phyloP scores from a whole-genome alignment of 208 protist genomes.

The Trypanosoma melophagium region DNA sequence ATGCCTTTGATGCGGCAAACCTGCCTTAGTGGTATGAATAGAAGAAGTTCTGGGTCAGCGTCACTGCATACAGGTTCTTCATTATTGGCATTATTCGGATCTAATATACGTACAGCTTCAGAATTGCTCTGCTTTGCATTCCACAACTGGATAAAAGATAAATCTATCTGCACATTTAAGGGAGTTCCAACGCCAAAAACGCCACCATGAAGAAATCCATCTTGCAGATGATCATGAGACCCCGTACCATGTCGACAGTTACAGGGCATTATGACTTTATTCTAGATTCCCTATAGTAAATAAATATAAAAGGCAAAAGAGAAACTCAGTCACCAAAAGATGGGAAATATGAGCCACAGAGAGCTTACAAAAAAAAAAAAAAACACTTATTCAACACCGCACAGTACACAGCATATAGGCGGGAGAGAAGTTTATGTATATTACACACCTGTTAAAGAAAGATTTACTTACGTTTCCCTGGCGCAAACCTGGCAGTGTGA shows the following conservation, averaged over 20 bases:
- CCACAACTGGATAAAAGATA: constrained; percentile 67
- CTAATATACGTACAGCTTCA: constrained; percentile 61
- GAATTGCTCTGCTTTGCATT: constrained; percentile 48
- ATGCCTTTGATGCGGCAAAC: constrained; percentile 67
- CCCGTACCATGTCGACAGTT: constrained; percentile 78
- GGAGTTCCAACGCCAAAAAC: constrained; percentile 60
- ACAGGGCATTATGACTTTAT: constrained; percentile 59
- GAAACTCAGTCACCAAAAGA: constrained; percentile 1
- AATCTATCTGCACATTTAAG: constrained; percentile 69
- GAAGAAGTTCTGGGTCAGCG: constrained; percentile 74
- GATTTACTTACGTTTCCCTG: constrained; percentile 46
- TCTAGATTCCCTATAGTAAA: neutral
- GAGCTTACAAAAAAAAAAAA: neutral
- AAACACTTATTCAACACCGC: neutral
- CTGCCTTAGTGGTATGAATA: constrained; percentile 62
- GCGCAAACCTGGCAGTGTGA: constrained; percentile 73
- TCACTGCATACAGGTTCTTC: constrained; percentile 73
- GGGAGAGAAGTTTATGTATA: constrained; percentile 2
- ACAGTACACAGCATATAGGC: neutral
- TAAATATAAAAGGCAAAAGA: constrained; percentile 21
- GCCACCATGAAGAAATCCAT: constrained; percentile 62
- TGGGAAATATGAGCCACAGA: constrained; percentile 12
- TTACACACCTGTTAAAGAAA: neutral
- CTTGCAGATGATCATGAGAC: constrained; percentile 74
- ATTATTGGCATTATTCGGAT: constrained; percentile 46